These are phyloP conservation scores for Saturnispora sanitii DNA, from an alignment of 805 yeast species.

Conservation along the genomic window DNA sequence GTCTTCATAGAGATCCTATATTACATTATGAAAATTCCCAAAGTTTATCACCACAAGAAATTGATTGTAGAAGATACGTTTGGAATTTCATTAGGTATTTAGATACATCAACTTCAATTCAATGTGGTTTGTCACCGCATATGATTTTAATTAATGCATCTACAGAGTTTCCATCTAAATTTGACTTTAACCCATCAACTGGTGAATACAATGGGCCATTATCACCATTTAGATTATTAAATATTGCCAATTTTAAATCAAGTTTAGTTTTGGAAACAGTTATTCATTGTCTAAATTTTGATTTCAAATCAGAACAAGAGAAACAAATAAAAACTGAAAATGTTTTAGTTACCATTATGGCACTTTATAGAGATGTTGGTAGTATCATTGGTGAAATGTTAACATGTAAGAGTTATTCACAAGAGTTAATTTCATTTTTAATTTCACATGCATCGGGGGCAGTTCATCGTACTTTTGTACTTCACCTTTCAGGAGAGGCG, in stretches of 20 bases:
- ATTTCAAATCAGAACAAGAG: conserved; percentile 9
- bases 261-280: conserved; percentile 14
- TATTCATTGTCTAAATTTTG: conserved; percentile 12
- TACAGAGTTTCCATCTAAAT: conserved; percentile 12
- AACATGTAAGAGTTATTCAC: conserved; percentile 12
- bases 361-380: conserved; percentile 11
- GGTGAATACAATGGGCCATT: conserved; percentile 12
- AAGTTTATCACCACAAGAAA: conserved; percentile 8
- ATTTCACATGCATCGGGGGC: conserved; percentile 67
- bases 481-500: conserved; percentile 10
- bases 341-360: conserved; percentile 9
- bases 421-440: conserved; percentile 79
- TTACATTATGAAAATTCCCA: conserved; percentile 10
- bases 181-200: conserved; percentile 9
- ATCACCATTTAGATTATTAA: conserved; percentile 12
- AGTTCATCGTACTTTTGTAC: conserved; percentile 28
- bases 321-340: conserved; percentile 8
- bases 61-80: conserved; percentile 10
- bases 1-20: conserved; percentile 13
- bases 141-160: conserved; percentile 15
- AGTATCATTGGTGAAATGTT: conserved; percentile 9
- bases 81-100: conserved; percentile 13
- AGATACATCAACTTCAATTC: conserved; percentile 13
- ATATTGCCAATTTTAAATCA: conserved; percentile 12
- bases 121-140: conserved; percentile 15